Base-by-base conservation (phyloP, 2,329 filamentous ascomycete species). In the Rhytidhysteron rufulum region DNA sequence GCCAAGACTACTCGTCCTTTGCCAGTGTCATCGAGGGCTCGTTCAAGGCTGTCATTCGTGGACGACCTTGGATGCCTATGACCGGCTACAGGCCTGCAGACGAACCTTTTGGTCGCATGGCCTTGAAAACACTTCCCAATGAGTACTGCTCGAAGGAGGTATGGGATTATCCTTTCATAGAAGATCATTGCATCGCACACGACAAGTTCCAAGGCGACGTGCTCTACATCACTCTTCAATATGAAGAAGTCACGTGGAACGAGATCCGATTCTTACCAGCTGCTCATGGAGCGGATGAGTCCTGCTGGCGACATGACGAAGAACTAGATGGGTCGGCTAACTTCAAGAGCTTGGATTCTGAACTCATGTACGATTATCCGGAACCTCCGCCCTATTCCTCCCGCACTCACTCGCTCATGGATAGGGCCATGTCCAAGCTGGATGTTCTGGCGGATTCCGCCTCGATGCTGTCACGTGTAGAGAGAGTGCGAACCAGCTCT, bases 361-460 rank as follows among this genome's bases (percentile, higher is more conserved):
- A 67, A 48, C 59, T 66, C 43, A 67, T 67, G 62, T 66, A 67
- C 58, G 62, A 65, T 47, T 66, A 65, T 49, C 60, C 63, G 54
- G 60, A 65, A 51, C 62, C 63, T 59, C 65, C 65, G 54, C 64
- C 62, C 34, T 68, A 67, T 58, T 63, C 61, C 43, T 66, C 63
- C 45, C 60, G 62, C 58, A 63, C 59, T 63, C 60, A 63, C 58
- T 60, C 58, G 48, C 32, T 60, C 50, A 57, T 21, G 20, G 58
- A 62, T 42, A 64, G 61, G 56, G 31, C 37, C 13, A 36, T 34
- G 33, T 62, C 62, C 33, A 58, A 58, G 36, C 51, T 65, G 46
- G 62, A 65, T 37, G 62, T 65, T 41, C 59, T 66, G 36, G 62
- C 62, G 31, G 54, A 65, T 38, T 63, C 62, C 4, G 62, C 62